phyloP scores from a whole-genome alignment of 441 rosid genomes.

The Gossypium gossypioides region DNA sequence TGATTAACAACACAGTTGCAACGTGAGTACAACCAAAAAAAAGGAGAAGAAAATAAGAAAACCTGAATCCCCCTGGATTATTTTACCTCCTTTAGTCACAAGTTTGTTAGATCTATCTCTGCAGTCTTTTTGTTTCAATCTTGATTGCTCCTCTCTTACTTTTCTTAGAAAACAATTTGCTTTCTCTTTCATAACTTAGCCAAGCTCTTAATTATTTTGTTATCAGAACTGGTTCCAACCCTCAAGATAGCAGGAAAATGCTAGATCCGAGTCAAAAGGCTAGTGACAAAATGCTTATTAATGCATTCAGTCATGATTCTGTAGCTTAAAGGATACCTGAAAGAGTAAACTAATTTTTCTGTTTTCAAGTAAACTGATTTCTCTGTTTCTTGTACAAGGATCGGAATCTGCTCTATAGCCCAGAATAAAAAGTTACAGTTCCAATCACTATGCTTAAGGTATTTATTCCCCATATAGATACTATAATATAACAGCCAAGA shows the following conservation, averaged over 20 bases:
- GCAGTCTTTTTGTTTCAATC: not conserved
- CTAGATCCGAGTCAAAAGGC: not conserved
- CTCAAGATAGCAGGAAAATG: not conserved
- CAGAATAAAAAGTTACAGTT: not conserved
- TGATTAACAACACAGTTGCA: not conserved
- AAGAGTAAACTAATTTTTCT: not conserved
- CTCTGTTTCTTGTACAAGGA: not conserved
- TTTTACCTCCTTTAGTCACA: not conserved
- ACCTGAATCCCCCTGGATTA: not conserved
- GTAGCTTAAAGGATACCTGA: not conserved
- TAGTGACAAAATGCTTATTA: not conserved
- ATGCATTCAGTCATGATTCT: not conserved
- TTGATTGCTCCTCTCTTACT: not conserved
- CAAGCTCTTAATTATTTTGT: not conserved
- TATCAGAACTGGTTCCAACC: not conserved
- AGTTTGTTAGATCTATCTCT: not conserved
- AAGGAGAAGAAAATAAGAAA: not conserved
- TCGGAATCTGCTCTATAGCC: not conserved
- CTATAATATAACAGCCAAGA: not conserved
- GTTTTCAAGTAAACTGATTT: not conserved
- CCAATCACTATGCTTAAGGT: not conserved
- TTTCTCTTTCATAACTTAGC: not conserved
- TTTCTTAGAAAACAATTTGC: not conserved
- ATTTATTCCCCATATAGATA: not conserved
- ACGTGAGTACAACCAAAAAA: not conserved